Percentiles rank a stretch among this genome's conserved stretches.
Evolutionary conservation across 805 yeast species (phyloP).

Genomic region (Cyberlindnera maritima): DNA sequence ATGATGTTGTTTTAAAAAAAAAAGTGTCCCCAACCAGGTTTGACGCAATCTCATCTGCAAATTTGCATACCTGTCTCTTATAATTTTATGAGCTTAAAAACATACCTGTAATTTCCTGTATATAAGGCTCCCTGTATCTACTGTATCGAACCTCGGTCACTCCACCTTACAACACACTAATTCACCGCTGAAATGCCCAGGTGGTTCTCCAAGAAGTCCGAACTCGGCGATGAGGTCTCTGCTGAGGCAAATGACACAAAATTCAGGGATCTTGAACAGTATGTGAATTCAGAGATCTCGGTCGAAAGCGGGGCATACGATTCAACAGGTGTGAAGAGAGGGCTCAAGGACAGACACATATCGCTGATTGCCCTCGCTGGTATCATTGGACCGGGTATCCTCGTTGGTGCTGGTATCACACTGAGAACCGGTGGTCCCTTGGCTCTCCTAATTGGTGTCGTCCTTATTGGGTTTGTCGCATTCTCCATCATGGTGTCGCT

Average conservation of each 20-base stretch:
- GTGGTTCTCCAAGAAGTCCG: background rate
- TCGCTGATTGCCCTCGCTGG: slow-evolving; percentile 54
- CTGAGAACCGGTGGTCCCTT: slow-evolving; percentile 51
- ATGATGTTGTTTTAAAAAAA: background rate
- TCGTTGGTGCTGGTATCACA: slow-evolving; percentile 53
- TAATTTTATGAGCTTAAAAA: background rate
- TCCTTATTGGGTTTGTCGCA: slow-evolving; percentile 51
- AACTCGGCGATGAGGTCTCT: background rate
- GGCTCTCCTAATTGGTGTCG: slow-evolving; percentile 44
- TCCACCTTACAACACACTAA: no score
- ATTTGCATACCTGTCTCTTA: slow-evolving; percentile 6
- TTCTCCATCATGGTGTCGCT: slow-evolving; percentile 54
- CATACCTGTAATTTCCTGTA: background rate
- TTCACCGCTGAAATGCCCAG: background rate
- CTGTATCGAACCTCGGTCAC: no score
- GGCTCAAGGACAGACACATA: slow-evolving; percentile 49
- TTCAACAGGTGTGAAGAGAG: slow-evolving; percentile 39
- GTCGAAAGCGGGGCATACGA: background rate
- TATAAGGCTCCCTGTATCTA: no score
- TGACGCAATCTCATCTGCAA: slow-evolving; percentile 8
- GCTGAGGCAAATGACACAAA: slow-evolving; percentile 4
- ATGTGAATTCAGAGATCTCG: background rate
- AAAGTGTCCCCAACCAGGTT: background rate
- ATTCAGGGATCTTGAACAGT: background rate
- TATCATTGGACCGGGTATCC: slow-evolving; percentile 59